Evolutionary conservation across 805 yeast species (phyloP).

Genomic region (Naumovozyma baii): DNA sequence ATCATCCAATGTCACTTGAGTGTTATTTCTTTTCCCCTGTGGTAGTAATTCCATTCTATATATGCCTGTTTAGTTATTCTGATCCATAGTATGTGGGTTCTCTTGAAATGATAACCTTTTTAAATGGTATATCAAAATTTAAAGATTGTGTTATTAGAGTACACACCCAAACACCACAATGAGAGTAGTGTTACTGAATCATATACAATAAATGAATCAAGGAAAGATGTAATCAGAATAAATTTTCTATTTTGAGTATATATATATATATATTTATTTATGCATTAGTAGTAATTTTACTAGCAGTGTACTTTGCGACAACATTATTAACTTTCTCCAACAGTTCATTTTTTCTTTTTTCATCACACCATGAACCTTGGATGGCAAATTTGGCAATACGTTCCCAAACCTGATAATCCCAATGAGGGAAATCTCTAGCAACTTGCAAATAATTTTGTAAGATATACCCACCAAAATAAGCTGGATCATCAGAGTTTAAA

Average conservation of each 20-base stretch:
- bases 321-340: slow-evolving; percentile 35
- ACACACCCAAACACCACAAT: too few species aligned
- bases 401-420: slow-evolving; percentile 52
- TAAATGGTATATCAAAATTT: too few species aligned
- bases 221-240: too few species aligned
- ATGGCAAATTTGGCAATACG: slow-evolving; percentile 56
- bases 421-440: slow-evolving; percentile 51
- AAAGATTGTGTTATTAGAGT: too few species aligned
- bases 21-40: slow-evolving; percentile 34
- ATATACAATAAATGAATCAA: too few species aligned
- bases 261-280: too few species aligned
- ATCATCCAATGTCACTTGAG: slow-evolving; percentile 46
- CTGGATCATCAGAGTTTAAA: slow-evolving; percentile 71
- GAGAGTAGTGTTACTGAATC: too few species aligned
- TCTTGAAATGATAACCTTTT: too few species aligned
- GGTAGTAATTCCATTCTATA: slow-evolving; percentile 31
- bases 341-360: slow-evolving; percentile 45
- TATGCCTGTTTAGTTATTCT: too few species aligned
- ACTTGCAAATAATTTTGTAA: slow-evolving; percentile 64
- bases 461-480: slow-evolving; percentile 79
- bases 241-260: too few species aligned
- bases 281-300: too few species aligned
- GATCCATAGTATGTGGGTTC: too few species aligned
- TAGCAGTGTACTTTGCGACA: slow-evolving; percentile 29
- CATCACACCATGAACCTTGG: slow-evolving; percentile 62